Evolutionary conservation across 148 eudicot genomes (phyloP).

Genomic region (Persicaria tinctoria): DNA sequence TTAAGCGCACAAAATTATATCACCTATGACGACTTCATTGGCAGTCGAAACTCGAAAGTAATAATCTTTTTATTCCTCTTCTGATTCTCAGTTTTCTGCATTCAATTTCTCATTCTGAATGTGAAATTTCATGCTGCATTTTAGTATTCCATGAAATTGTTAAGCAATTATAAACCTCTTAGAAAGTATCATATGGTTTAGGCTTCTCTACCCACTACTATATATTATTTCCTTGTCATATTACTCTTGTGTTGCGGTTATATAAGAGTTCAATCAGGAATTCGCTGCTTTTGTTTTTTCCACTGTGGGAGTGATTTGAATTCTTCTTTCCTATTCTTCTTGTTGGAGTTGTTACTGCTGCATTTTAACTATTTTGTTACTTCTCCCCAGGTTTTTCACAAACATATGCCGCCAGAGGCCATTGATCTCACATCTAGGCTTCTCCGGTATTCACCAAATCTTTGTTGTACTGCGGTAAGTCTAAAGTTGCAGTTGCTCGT

Average conservation of each 20-base stretch:
- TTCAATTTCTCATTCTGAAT: too few relatives aligned
- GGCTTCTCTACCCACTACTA: too few relatives aligned
- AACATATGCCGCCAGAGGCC: slow-evolving; percentile 5
- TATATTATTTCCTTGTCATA: too few relatives aligned
- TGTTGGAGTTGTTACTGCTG: slow-evolving; percentile 15
- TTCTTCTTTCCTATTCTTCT: not conserved
- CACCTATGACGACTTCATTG: too few relatives aligned
- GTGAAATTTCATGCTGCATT: too few relatives aligned
- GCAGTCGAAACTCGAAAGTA: too few relatives aligned
- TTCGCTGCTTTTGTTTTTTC: not conserved
- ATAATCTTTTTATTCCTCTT: too few relatives aligned
- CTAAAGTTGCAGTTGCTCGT: not conserved
- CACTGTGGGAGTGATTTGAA: not conserved
- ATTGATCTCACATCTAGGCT: slow-evolving; percentile 14
- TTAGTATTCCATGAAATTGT: not conserved
- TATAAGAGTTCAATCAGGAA: not conserved
- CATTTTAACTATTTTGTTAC: not conserved
- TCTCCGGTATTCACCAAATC: slow-evolving; percentile 13
- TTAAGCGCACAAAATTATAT: too few relatives aligned
- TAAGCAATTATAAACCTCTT: not conserved
- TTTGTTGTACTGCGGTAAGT: slow-evolving; percentile 58
- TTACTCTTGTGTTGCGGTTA: not conserved
- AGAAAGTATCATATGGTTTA: too few relatives aligned
- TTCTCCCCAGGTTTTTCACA: slow-evolving; percentile 3
- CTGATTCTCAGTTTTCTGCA: too few relatives aligned